Evolutionary conservation across 805 yeast genomes (phyloP), one percentile per base, ranked within the genome.

Genomic region (Kluyveromyces dobzhanskii): DNA sequence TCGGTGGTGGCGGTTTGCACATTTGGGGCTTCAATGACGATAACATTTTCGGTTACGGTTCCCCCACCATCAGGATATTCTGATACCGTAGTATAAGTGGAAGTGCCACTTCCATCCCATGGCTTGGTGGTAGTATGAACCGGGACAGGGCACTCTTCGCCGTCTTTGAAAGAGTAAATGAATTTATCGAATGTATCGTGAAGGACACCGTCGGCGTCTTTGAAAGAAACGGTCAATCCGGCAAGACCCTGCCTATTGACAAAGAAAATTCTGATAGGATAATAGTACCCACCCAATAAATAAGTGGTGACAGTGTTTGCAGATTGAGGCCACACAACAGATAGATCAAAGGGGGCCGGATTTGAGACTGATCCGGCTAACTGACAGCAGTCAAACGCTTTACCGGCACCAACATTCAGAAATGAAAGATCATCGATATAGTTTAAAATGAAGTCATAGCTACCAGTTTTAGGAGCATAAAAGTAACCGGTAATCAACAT

Each of bases 321-420:
- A 10, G 33, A 26, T 34, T 38, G 30, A 44, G 19, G 49, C 44
- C 53, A 43, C 29, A 33, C 32, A 11, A 43, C 43, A 19, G 19
- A 39, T 5, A 46, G 33, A 14, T 24, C 30, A 25, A 48, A 44
- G 8, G 35, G 28, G 3, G 44, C 39, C 3, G 44, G 38, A 21
- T 37, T 26, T 8, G 42, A 9, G 5, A 30, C 40, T 13, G 44
- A 13, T 3, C 30, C 10, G 5, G 23, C 26, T 10, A 36, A 23
- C 30, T 50, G 44, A 47, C 69, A 58, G 47, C 72, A 68, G 21
- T 53, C 54, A 18, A 65, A 56, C 5, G 61, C 61, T 39, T 48
- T 52, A 10, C 57, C 56, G 13, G 44, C 47, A 32, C 63, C 64
- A 36, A 57, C 44, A 37, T 48, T 51, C 32, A 66, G 59, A 47